phyloP scores from a whole-genome alignment of 495 filamentous ascomycete genomes.

The Poronia punctata region DNA sequence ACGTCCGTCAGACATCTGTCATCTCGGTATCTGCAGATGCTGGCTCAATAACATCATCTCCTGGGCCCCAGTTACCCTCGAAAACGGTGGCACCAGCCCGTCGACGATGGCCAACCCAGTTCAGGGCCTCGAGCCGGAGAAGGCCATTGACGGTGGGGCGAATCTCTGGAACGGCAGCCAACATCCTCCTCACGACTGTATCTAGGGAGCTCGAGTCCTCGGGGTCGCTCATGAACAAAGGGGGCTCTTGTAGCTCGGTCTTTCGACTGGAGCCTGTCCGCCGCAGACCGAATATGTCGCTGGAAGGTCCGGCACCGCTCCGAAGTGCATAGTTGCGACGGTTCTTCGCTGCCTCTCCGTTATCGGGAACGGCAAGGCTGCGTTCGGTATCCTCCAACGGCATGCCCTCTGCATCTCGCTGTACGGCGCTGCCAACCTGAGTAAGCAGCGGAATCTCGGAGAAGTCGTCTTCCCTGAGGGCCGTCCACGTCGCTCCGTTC shows the following conservation, averaged over 20 bases:
- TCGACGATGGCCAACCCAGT: conserved; percentile 68
- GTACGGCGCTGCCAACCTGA: conserved; percentile 60
- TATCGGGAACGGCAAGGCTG: conserved; percentile 21
- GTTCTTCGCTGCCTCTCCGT: conserved; percentile 16
- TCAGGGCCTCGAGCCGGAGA: conserved; percentile 57
- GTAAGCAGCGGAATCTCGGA: conserved; percentile 79
- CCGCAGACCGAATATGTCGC: conserved; percentile 40
- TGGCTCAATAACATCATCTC: conserved; percentile 16
- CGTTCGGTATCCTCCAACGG: conserved; percentile 38
- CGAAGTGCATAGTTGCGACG: conserved; percentile 18
- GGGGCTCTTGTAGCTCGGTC: conserved; percentile 68
- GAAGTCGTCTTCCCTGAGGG: conserved; percentile 77
- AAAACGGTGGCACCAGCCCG: conserved; percentile 83
- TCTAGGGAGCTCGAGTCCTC: conserved; percentile 67
- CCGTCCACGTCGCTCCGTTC: conserved; percentile 84
- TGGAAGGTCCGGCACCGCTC: conserved; percentile 19
- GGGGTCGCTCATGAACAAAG: conserved; percentile 76
- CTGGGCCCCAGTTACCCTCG: conserved; percentile 91
- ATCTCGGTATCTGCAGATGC: conserved; percentile 39
- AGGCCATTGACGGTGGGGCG: conserved; percentile 72
- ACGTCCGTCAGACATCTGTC: conserved; percentile 43
- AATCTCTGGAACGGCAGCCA: conserved; percentile 61
- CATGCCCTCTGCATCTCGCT: conserved; percentile 68
- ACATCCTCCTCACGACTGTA: conserved; percentile 82
- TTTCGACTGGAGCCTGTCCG: conserved; percentile 33